Conservation (phyloP, 2,329 filamentous ascomycete genomes). For the Cercospora sesami region DNA sequence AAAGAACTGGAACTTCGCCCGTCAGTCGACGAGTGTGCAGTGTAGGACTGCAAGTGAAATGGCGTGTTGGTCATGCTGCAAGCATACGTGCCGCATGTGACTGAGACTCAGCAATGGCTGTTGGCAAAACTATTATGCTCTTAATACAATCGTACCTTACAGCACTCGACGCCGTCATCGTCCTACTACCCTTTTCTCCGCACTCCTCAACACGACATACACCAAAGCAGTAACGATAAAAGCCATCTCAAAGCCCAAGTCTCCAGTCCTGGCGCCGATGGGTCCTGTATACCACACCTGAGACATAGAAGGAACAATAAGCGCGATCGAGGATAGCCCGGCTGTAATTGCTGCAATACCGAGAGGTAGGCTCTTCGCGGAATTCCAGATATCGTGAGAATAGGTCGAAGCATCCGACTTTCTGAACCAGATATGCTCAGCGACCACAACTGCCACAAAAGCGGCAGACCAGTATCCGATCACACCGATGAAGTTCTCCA, state of each 20-base stretch:
- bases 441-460: constrained; percentile 45
- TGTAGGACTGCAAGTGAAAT: background rate
- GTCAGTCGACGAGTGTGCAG: background rate
- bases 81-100: background rate
- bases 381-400: constrained; percentile 46
- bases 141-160: background rate
- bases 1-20: background rate
- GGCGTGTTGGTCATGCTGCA: background rate
- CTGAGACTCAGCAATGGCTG: background rate
- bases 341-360: constrained; percentile 43
- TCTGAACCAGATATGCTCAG: constrained; percentile 47
- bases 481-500: constrained; percentile 49
- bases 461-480: constrained; percentile 52
- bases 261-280: constrained; percentile 52
- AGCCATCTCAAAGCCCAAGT: constrained; percentile 66
- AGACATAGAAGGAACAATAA: constrained; percentile 33
- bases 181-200: background rate
- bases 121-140: background rate
- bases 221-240: constrained; percentile 52
- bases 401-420: constrained; percentile 39
- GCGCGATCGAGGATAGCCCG: constrained; percentile 26
- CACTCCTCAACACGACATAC: constrained; percentile 38
- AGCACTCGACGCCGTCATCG: background rate
- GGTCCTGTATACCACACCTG: constrained; percentile 36
- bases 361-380: constrained; percentile 41